Evolutionary conservation across 1,284 basidiomycete genomes (phyloP).

Genomic region (Cystobasidium slooffiae): DNA sequence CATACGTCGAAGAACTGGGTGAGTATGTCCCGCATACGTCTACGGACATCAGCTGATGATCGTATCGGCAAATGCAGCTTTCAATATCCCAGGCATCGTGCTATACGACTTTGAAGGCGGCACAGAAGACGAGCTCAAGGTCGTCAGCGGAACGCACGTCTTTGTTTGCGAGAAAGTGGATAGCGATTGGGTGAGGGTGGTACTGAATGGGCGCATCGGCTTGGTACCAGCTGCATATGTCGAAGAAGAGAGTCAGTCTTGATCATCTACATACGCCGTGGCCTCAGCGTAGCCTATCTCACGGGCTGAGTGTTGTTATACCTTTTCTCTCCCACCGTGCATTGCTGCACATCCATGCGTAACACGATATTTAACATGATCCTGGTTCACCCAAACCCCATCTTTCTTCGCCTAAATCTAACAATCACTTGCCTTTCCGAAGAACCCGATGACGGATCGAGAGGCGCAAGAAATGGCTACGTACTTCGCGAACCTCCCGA

Average conservation of each 20-base stretch:
- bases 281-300: background rate
- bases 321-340: background rate
- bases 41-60: background rate
- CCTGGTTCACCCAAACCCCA: too few relatives aligned
- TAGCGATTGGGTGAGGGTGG: constrained; percentile 91
- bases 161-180: constrained; percentile 78
- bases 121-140: constrained; percentile 77
- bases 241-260: constrained; percentile 63
- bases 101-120: constrained; percentile 74
- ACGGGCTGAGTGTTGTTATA: constrained; percentile 16
- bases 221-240: constrained; percentile 88
- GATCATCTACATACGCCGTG: background rate
- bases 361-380: too few relatives aligned
- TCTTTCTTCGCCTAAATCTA: too few relatives aligned
- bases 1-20: constrained; percentile 81
- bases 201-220: constrained; percentile 77
- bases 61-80: background rate
- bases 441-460: too few relatives aligned
- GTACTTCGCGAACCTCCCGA: too few relatives aligned
- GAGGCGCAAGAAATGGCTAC: too few relatives aligned
- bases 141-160: constrained; percentile 75
- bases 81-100: constrained; percentile 66
- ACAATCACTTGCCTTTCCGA: too few relatives aligned
- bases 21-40: constrained; percentile 54
- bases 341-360: too few relatives aligned